Base-by-base conservation (phyloP, 345 rosid species). In the Noccaea caerulescens region DNA sequence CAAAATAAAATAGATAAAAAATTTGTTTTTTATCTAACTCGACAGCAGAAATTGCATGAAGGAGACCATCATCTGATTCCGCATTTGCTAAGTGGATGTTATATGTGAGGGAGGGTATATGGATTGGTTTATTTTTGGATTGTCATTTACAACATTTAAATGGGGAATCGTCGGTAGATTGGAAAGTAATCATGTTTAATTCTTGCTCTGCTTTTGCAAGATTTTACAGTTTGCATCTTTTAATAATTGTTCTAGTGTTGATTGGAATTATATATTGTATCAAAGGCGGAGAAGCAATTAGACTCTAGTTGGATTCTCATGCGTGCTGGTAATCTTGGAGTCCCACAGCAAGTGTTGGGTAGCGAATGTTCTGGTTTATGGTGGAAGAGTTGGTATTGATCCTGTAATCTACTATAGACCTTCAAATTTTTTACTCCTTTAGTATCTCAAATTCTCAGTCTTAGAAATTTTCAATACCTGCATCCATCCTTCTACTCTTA, bases 321-420 rank as follows among this genome's bases (percentile, higher is more conserved):
- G 98, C 90, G 98, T 49, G 86, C 96, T 66, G 98, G 97, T 72
- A 91, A 86, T 67, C 75, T 66, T n/a, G 97, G 98, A 81, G 90
- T 93, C 97, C 90, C 1, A 78, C 91, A 4, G 69, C 91, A n/a
- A 84, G 86, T 65, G 97, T 76, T 93, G 98, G 98, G 82, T 93
- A 3, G 88, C 83, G 77, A 85, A 85, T 73, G 86, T 91, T 65
- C 68, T 93, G 83, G 81, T 85, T 76, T 86, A 94, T 49, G 98
- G 96, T 52, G 87, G 90, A 64, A 85, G 85, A 83, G 90, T 93
- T 37, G 98, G 96, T 73, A 82, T 93, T 76, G 97, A 93, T 81
- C 98, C 98, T 66, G 97, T 93, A 91, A 87, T 84, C 63, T 69
- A 72, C 77, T 71, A 55, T 68, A 69, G 37, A 75, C 79, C 80